Evolutionary conservation across 73 alveolate species (phyloP).

Genomic region (Paramecium sonneborni): DNA sequence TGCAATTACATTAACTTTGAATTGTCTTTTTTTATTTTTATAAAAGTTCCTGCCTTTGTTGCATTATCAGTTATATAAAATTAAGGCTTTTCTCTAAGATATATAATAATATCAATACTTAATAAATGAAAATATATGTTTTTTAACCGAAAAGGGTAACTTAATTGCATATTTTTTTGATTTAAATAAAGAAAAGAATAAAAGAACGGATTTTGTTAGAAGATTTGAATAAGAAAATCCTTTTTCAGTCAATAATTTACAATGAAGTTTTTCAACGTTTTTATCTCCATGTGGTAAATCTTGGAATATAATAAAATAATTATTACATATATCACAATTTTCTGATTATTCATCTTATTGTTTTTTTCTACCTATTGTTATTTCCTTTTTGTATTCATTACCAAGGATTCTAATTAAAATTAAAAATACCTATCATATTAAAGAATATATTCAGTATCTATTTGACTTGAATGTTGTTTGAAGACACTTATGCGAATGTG

Average conservation of each 20-base stretch:
- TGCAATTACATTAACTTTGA: not conserved
- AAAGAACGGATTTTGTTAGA: not conserved
- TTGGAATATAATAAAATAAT: not conserved
- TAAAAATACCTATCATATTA: not conserved
- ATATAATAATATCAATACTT: not conserved
- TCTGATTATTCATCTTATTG: not conserved
- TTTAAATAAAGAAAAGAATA: not conserved
- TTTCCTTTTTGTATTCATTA: not conserved
- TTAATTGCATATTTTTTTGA: not conserved
- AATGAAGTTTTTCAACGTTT: constrained; percentile 22
- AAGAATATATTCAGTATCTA: not conserved
- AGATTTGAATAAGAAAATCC: constrained; percentile 7
- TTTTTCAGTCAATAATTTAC: constrained; percentile 23
- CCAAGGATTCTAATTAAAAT: not conserved
- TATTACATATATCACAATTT: constrained; percentile 10
- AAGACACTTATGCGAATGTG: constrained; percentile 31
- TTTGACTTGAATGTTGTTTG: not conserved
- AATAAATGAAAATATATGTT: constrained; percentile 18
- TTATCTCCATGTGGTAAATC: constrained; percentile 45
- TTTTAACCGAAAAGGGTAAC: not conserved
- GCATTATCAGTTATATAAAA: constrained; percentile 1
- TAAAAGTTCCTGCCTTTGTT: constrained; percentile 1
- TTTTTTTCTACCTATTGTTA: constrained; percentile 11
- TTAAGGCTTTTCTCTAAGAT: not conserved
- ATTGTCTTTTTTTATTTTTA: constrained; percentile 31